Evolutionary conservation across 306 rosid genomes (phyloP), one percentile per base, ranked within the genome.

Genomic region (Cucumis cinereus): DNA sequence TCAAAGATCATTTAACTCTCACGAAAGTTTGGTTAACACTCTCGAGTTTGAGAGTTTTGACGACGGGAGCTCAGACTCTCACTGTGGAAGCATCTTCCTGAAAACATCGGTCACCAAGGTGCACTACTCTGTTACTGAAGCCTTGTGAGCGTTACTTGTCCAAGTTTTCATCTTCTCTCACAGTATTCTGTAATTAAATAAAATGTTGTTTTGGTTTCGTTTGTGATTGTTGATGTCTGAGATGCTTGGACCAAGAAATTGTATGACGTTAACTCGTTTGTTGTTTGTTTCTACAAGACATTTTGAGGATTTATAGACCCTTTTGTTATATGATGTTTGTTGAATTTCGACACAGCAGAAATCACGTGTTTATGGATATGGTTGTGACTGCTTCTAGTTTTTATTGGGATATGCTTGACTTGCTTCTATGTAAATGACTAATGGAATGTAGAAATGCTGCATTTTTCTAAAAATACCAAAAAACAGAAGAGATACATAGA

Each of bases 121-220:
- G 88, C 93, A 85, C 77, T 90, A 73, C 79, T 77, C 89, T 0
- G 85, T 88, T 26, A 90, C 96, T 10, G 97, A 88, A 82, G 96
- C 96, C 62, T 66, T 81, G 76, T 90, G 89, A 93, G 71, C 68
- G 35, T 50, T 43, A 16, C 55, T 20, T 53, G 14, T 79, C 26
- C 62, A 68, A 78, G 40, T 24, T 79, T 71, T 19, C 56, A 23
- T 79, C 62, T 38, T 49, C 56, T 69, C 52, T 35, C 54, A 45
- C 57, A 38, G 68, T 28, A 2, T 77, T 36, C 14, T 88, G 87
- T 79, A 55, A 54, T 73, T 86, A 85, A 87, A 82, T 83, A 84
- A 77, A 78, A 33, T 35, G 56, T 28, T 78, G 75, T 72, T 60
- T 49, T 56, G 17, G 13, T 30, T 77, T 20, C 60, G 59, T 13